These are phyloP conservation scores for Fusarium anthophilum DNA, from an alignment of 2,329 filamentous ascomycete genomes.

Conservation along the genomic window DNA sequence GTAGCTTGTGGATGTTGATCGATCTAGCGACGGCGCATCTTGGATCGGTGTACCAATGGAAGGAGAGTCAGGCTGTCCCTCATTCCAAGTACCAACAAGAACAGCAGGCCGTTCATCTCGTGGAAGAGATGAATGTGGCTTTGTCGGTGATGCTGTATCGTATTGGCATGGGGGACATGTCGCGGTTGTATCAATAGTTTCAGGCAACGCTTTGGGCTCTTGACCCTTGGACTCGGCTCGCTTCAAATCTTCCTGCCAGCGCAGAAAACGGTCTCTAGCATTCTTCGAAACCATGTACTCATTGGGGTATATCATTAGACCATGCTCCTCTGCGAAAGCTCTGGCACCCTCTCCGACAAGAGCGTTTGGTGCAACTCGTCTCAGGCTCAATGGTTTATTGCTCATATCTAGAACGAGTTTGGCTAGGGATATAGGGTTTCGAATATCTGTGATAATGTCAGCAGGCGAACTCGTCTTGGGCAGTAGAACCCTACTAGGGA, in stretches of 20 bases:
- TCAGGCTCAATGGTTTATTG: constrained; percentile 79
- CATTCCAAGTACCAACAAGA: constrained; percentile 68
- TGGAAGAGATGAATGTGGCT: constrained; percentile 39
- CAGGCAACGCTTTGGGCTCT: constrained; percentile 36
- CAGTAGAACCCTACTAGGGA: constrained; percentile 74
- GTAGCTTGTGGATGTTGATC: constrained; percentile 19
- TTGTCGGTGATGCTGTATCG: constrained; percentile 44
- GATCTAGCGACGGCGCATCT: constrained; percentile 32
- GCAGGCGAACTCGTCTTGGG: neutral
- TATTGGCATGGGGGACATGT: constrained; percentile 46
- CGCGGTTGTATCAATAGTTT: constrained; percentile 19
- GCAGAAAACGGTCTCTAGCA: constrained; percentile 79
- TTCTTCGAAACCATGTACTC: constrained; percentile 82
- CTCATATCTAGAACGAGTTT: constrained; percentile 83
- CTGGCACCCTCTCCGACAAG: constrained; percentile 87
- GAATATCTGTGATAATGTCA: constrained; percentile 72
- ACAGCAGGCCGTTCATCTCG: constrained; percentile 65
- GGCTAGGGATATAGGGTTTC: constrained; percentile 90
- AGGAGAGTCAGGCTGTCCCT: constrained; percentile 70
- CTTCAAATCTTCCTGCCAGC: constrained; percentile 80
- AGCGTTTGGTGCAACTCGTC: constrained; percentile 91
- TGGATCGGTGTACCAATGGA: constrained; percentile 42
- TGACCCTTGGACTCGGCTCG: constrained; percentile 62
- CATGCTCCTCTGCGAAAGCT: constrained; percentile 84
- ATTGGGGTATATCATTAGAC: constrained; percentile 77